These are phyloP conservation scores for Endoconidiophora laricicola DNA, from an alignment of 2,329 filamentous ascomycete genomes.

Conservation along the genomic window DNA sequence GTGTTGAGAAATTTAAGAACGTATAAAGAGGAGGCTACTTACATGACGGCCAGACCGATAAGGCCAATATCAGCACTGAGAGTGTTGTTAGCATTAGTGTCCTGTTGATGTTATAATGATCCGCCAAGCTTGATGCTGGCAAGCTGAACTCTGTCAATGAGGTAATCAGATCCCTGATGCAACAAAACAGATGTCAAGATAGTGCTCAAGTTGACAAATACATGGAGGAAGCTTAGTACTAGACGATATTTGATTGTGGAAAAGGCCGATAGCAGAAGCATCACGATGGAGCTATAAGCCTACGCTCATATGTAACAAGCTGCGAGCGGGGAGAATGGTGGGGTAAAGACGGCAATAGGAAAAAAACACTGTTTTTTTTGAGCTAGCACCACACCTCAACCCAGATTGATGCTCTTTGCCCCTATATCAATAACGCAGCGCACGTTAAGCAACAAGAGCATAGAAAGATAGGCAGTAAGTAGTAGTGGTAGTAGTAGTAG, in stretches of 20 bases:
- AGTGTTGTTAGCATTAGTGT: constrained; percentile 36
- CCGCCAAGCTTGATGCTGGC: constrained; percentile 48
- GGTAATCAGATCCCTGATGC: background rate
- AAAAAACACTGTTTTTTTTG: background rate
- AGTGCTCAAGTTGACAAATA: background rate
- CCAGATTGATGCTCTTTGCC: too few species aligned
- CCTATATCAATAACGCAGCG: too few species aligned
- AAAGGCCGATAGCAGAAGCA: too few species aligned
- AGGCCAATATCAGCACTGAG: constrained; percentile 76
- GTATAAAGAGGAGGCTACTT: constrained; percentile 22
- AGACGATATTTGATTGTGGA: too few species aligned
- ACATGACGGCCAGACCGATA: constrained; percentile 85
- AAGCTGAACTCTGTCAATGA: constrained; percentile 47
- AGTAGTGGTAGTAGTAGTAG: background rate
- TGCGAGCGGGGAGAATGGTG: constrained; percentile 25
- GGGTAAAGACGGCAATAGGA: constrained; percentile 6
- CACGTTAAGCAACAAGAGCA: too few species aligned
- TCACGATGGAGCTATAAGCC: background rate
- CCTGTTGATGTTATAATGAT: constrained; percentile 12
- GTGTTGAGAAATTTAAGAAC: constrained; percentile 1
- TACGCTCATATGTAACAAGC: constrained; percentile 6
- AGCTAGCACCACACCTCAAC: too few species aligned
- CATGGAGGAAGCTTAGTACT: too few species aligned
- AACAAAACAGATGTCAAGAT: background rate
- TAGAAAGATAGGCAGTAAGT: background rate